Conservation (phyloP, 2,329 filamentous ascomycete species). For the Epichloe gansuensis region DNA sequence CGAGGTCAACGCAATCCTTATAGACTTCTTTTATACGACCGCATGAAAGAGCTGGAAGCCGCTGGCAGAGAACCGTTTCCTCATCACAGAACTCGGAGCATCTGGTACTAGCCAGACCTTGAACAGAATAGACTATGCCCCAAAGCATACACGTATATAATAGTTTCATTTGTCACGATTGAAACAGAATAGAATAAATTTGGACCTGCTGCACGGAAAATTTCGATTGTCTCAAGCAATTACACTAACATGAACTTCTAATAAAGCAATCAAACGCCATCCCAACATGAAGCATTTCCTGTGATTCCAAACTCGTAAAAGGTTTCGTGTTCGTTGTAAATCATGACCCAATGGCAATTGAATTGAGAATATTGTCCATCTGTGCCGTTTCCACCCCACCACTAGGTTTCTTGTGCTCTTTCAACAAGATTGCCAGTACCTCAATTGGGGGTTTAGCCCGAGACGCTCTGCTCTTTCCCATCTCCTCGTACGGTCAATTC, state of each 20-base stretch:
- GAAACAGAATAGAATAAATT: not conserved
- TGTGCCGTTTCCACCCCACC: constrained; percentile 52
- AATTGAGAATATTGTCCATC: constrained; percentile 55
- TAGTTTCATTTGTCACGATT: not conserved
- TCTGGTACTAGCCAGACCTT: constrained; percentile 61
- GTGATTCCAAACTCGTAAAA: constrained; percentile 8
- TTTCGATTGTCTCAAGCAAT: not conserved
- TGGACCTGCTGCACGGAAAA: not conserved
- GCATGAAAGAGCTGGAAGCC: constrained; percentile 73
- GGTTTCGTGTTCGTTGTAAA: not conserved
- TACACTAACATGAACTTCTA: not conserved
- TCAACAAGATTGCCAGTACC: constrained; percentile 73
- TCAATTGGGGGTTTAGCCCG: constrained; percentile 85
- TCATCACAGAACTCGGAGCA: constrained; percentile 83
- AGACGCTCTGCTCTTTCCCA: constrained; percentile 79
- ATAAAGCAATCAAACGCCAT: not conserved
- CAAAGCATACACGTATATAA: not conserved
- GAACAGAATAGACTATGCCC: not conserved
- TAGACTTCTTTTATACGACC: constrained; percentile 98
- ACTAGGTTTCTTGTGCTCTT: constrained; percentile 49
- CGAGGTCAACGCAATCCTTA: constrained; percentile 73
- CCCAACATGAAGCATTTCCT: constrained; percentile 8
- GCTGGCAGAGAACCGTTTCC: constrained; percentile 46
- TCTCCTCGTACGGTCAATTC: constrained; percentile 66
- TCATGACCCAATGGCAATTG: constrained; percentile 29